Base-by-base conservation (phyloP, 768 basidiomycete species). In the Calocybe cyanea region DNA sequence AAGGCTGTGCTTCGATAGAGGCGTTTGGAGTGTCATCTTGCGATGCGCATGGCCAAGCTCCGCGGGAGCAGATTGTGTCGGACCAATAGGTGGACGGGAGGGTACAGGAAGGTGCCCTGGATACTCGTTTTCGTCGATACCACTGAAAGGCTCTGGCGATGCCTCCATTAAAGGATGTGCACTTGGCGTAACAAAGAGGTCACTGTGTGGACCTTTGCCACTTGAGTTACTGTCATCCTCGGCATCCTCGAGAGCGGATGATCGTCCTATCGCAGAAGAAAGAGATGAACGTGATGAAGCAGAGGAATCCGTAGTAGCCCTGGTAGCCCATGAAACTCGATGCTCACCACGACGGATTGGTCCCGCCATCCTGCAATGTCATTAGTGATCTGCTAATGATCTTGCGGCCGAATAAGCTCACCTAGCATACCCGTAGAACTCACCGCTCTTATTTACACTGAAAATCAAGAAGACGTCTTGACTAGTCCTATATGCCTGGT, bases 371-470 rank as follows among this genome's bases (percentile, higher is more conserved):
- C 88, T 88, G 56, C 31, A 6, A 1, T 9, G 21, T 35, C 17
- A 43, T 34, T 25, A 58, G 32, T 33, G 25, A 28, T 6, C 11
- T n/a, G n/a, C 25, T 28, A 28, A 6, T 28, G 5, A 6, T 5
- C 11, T 28, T 40, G 34, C 2, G 41, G 24, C 21, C 18, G 20
- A n/a, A 25, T 20, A 32, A 15, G 25, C 70, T 49, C 64, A 92
- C 83, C 77, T 81, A 9, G 91, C 93, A 60, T 90, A 94, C 17
- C 94, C 94, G 57, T 87, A 96, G 60, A 96, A 98, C 62, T 92
- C 91, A 28, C 95, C 92, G 46, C 87, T 87, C 61, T 87, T 91
- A 67, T 97, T 97, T 14, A 89, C 95, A 28, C 92, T 80, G 56
- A 97, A 97, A 46, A 98, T 82, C 35, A 97, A 75, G 57, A 75